Percentiles rank a stretch among this genome's conserved stretches.
Evolutionary conservation across 2,329 filamentous ascomycete species (phyloP).

Genomic region (Verticillium nonalfalfae): DNA sequence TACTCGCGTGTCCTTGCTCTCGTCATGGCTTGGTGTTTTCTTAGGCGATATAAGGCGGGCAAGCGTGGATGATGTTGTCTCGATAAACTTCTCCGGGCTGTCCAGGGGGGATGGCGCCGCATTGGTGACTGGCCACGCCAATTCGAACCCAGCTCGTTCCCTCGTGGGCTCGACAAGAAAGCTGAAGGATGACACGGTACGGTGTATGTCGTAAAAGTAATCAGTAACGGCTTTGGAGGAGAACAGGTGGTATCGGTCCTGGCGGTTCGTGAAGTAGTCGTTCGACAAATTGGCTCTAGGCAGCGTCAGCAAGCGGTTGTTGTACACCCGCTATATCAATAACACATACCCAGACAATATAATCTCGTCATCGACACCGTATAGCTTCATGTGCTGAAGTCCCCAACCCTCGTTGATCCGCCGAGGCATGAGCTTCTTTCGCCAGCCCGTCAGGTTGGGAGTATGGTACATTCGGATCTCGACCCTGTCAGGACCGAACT

Average conservation of each 20-base stretch:
- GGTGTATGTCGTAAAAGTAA: slow-evolving; percentile 75
- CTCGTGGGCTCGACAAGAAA: slow-evolving; percentile 67
- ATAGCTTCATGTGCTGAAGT: slow-evolving; percentile 97
- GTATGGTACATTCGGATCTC: slow-evolving; percentile 98
- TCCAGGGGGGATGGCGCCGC: slow-evolving; percentile 68
- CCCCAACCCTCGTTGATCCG: slow-evolving; percentile 98
- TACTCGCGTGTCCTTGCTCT: slow-evolving; percentile 56
- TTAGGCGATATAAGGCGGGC: slow-evolving; percentile 49
- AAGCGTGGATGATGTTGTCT: slow-evolving; percentile 60
- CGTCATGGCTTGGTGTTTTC: not conserved
- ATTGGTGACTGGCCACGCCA: slow-evolving; percentile 73
- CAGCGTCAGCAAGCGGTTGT: not conserved
- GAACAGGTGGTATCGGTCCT: slow-evolving; percentile 93
- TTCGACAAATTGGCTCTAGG: slow-evolving; percentile 73
- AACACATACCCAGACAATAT: slow-evolving; percentile 74
- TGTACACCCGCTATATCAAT: not conserved
- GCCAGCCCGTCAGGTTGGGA: slow-evolving; percentile 82
- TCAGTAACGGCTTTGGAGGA: slow-evolving; percentile 71
- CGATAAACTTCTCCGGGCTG: slow-evolving; percentile 62
- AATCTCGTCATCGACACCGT: slow-evolving; percentile 91
- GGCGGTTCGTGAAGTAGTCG: slow-evolving; percentile 94
- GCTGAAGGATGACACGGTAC: slow-evolving; percentile 71
- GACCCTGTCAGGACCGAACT: slow-evolving; percentile 79
- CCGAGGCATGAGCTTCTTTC: slow-evolving; percentile 77
- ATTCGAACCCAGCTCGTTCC: slow-evolving; percentile 48